Evolutionary conservation across 495 filamentous ascomycete species (phyloP), one percentile per base, ranked within the genome.

Genomic region (Aspergillus ostianus): DNA sequence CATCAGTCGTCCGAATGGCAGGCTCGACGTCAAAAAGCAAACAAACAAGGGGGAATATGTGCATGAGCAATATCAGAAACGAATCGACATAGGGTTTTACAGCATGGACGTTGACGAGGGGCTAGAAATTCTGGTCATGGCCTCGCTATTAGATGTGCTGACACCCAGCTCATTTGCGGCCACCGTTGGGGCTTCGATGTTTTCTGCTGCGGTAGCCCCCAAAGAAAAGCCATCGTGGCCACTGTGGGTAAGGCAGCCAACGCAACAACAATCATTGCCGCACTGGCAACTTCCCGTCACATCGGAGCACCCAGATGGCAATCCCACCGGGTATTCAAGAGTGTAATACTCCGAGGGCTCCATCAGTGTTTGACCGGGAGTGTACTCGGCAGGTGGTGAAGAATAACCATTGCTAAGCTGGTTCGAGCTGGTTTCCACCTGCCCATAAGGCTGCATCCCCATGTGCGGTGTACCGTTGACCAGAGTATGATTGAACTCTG

Each of bases 201-300:
- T 58, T 20, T 58, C 55, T 13, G 53, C 13, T 20, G 58, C 23
- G 26, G 17, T 21, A 3, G 57, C 57, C 15, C 57, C 56, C n/a
- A 73, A 23, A 47, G 70, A 51, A 18, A 77, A 21, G 27, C 75
- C 76, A 32, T 72, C 74, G 57, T 82, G 80, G 48, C 79, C 80
- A 48, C 65, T 74, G 55, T 84, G 81, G 3, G 78, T 80, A 9
- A 80, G 68, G 58, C 80, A 83, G 12, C 80, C 81, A n/a, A 77
- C 58, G 56, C 81, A 84, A 57, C 59, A 72, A 59, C 81, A 84
- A 36, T 77, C 76, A 51, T 71, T 75, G 26, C 79, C 79, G 46
- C 81, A 84, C 56, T 73, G 74, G 56, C 81, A 84, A 30, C 68
- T 78, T 10, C 75, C 79, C n/a, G 71, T 76, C 18, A 72, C 54